Percentiles rank a stretch among this genome's conserved stretches.
phyloP scores from a whole-genome alignment of 1,284 basidiomycete genomes.

The Cutaneotrichosporon spelunceum region DNA sequence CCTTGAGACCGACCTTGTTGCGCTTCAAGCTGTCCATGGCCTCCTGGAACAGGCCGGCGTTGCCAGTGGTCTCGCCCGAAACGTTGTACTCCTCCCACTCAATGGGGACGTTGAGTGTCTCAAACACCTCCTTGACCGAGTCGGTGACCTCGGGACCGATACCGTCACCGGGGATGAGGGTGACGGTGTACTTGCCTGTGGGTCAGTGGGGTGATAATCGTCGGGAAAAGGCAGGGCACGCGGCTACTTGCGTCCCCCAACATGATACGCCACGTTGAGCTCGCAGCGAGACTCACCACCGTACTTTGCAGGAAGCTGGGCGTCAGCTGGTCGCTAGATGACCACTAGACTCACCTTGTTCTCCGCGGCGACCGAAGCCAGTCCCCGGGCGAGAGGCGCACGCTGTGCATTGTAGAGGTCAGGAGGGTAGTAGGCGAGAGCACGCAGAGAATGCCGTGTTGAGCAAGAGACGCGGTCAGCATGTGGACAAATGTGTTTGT shows the following conservation, averaged over 20 bases:
- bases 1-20: conserved; percentile 98
- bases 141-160: conserved; percentile 96
- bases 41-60: conserved; percentile 93
- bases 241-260: background rate
- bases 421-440: background rate
- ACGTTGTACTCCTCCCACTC: conserved; percentile 99
- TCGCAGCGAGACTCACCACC: conserved; percentile 67
- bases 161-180: conserved; percentile 93
- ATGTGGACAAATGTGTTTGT: conserved; percentile 21
- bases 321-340: conserved; percentile 3
- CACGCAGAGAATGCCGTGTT: background rate
- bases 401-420: conserved; percentile 19
- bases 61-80: conserved; percentile 80
- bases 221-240: background rate
- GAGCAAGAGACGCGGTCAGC: conserved; percentile 10
- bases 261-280: background rate
- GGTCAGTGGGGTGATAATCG: conserved; percentile 12
- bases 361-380: conserved; percentile 47
- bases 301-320: conserved; percentile 86
- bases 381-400: conserved; percentile 35
- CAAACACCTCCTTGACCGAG: conserved; percentile 98
- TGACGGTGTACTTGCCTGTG: conserved; percentile 60
- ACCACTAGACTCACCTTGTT: conserved; percentile 36
- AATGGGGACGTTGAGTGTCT: conserved; percentile 94
- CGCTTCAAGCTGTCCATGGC: conserved; percentile 95